A percentile compares a stretch with the other conserved stretches of the same genome.
Conservation (phyloP, 352 stramenopile genomes). For the Blastocystis sp. region DNA sequence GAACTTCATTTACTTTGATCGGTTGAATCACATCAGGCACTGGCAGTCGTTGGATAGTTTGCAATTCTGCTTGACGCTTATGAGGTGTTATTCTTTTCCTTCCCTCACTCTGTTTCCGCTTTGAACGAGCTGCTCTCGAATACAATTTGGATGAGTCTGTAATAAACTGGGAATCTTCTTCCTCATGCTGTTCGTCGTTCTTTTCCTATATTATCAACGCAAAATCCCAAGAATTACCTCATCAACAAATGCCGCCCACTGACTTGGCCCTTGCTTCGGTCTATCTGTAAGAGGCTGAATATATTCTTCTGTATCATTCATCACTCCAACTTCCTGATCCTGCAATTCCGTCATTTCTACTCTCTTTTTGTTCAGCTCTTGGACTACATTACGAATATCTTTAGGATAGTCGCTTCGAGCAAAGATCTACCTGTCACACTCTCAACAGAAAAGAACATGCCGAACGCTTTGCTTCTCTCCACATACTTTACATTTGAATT, state of each 20-base stretch:
- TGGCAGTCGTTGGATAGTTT: neutral
- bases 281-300: neutral
- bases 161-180: neutral
- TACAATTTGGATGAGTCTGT: slow-evolving; percentile 3
- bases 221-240: neutral
- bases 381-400: slow-evolving; percentile 54
- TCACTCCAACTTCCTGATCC: neutral
- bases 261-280: neutral
- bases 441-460: neutral
- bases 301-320: neutral
- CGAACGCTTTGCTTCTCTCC: slow-evolving; percentile 63
- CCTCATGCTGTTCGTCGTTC: neutral
- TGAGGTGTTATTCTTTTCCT: neutral
- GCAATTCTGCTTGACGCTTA: neutral
- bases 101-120: neutral
- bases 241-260: slow-evolving; percentile 35
- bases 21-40: neutral
- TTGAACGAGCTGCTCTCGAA: neutral
- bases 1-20: neutral
- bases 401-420: slow-evolving; percentile 66
- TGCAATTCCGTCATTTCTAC: neutral
- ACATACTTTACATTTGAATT: slow-evolving; percentile 66
- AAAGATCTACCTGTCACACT: slow-evolving; percentile 10
- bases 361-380: slow-evolving; percentile 57
- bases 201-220: neutral